These are phyloP conservation scores for Thermoascus crustaceus DNA, from an alignment of 2,329 filamentous ascomycete species.

Conservation along the genomic window DNA sequence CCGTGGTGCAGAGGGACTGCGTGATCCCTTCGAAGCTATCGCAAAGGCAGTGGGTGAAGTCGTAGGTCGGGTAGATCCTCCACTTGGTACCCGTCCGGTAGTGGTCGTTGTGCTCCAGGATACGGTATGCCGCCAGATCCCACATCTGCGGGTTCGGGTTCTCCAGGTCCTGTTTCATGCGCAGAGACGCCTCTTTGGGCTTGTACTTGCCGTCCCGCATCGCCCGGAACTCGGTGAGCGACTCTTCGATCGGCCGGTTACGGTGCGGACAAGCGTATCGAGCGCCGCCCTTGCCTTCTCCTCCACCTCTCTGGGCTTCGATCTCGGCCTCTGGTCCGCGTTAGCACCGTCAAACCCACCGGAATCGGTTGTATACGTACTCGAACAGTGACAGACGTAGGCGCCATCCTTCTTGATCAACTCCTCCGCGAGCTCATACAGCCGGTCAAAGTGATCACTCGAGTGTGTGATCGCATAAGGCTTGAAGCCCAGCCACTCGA, in stretches of 20 bases:
- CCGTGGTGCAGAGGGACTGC: slow-evolving; percentile 86
- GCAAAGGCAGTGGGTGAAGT: slow-evolving; percentile 83
- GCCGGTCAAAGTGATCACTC: slow-evolving; percentile 78
- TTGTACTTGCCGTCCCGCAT: slow-evolving; percentile 3
- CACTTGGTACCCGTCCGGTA: slow-evolving; percentile 69
- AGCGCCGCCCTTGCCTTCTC: slow-evolving; percentile 55
- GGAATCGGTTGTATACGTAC: no score
- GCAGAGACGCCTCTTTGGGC: background rate
- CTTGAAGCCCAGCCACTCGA: slow-evolving; percentile 78
- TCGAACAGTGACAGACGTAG: slow-evolving; percentile 90
- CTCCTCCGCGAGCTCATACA: slow-evolving; percentile 84
- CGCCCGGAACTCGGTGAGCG: slow-evolving; percentile 51
- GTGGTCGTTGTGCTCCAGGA: slow-evolving; percentile 52
- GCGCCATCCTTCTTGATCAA: slow-evolving; percentile 62
- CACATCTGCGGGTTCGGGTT: slow-evolving; percentile 91
- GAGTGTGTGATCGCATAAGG: slow-evolving; percentile 76
- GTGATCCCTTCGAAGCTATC: slow-evolving; percentile 91
- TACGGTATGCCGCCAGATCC: slow-evolving; percentile 86
- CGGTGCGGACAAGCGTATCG: slow-evolving; percentile 77
- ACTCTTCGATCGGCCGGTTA: slow-evolving; percentile 64
- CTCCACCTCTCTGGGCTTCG: slow-evolving; percentile 77
- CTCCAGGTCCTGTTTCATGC: slow-evolving; percentile 50
- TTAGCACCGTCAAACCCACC: no score
- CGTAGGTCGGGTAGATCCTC: slow-evolving; percentile 93
- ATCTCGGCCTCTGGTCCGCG: slow-evolving; percentile 77